Evolutionary conservation across 495 filamentous ascomycete genomes (phyloP).

Genomic region (Aspergillus wentii): DNA sequence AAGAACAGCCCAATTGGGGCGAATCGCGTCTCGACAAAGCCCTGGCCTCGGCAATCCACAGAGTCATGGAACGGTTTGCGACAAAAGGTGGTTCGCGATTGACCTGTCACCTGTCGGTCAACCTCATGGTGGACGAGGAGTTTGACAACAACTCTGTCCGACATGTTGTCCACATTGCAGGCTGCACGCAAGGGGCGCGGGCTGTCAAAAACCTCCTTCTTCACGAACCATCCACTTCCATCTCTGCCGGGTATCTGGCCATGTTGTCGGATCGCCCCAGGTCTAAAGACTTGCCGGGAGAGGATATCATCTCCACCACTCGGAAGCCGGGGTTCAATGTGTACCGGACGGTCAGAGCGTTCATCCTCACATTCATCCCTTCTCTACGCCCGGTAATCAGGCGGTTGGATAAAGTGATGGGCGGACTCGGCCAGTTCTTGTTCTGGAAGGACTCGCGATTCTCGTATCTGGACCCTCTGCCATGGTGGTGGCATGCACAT

Average conservation of each 20-base stretch:
- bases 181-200: constrained; percentile 29
- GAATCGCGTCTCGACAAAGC: constrained; percentile 47
- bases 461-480: constrained; percentile 31
- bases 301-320: not conserved
- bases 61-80: constrained; percentile 56
- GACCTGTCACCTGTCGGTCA: constrained; percentile 68
- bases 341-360: constrained; percentile 3
- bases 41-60: constrained; percentile 53
- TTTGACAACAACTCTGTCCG: constrained; percentile 32
- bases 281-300: not conserved
- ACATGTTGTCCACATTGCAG: constrained; percentile 33
- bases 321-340: constrained; percentile 5
- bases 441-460: constrained; percentile 35
- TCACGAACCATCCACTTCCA: constrained; percentile 12
- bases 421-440: constrained; percentile 6
- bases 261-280: constrained; percentile 17
- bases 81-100: constrained; percentile 38
- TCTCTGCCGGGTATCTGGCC: constrained; percentile 31
- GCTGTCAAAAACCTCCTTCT: constrained; percentile 24
- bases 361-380: constrained; percentile 1
- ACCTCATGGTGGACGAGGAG: constrained; percentile 56
- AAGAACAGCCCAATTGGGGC: constrained; percentile 42
- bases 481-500: constrained; percentile 46
- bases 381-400: constrained; percentile 11
- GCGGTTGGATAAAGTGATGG: constrained; percentile 5